Percentiles rank a stretch among this genome's conserved stretches.
Evolutionary conservation across 2,329 filamentous ascomycete species (phyloP).

Genomic region (Sporothrix schenckii): DNA sequence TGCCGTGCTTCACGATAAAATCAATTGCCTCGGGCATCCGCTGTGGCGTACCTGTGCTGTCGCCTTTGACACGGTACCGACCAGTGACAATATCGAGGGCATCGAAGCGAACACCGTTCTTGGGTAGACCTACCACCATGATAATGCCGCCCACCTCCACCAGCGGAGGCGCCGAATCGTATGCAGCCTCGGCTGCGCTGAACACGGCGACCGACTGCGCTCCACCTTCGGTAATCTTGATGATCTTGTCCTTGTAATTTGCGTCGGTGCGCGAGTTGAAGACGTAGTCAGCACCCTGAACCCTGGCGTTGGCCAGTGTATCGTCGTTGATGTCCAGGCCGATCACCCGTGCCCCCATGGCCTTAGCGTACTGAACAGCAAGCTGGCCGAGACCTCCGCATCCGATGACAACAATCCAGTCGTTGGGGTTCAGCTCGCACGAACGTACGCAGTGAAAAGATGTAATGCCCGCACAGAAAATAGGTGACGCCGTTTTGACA

Average conservation of each 20-base stretch:
- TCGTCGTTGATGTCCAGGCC: constrained; percentile 50
- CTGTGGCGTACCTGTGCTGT: constrained; percentile 48
- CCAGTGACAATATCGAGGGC: constrained; percentile 46
- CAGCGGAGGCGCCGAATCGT: constrained; percentile 22
- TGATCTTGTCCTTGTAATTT: constrained; percentile 46
- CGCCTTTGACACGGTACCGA: constrained; percentile 48
- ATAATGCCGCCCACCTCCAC: constrained; percentile 43
- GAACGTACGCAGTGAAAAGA: constrained; percentile 46
- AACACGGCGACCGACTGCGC: constrained; percentile 49
- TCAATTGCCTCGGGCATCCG: constrained; percentile 49
- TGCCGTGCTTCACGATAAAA: constrained; percentile 48
- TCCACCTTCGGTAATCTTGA: constrained; percentile 48
- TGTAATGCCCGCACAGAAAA: constrained; percentile 56
- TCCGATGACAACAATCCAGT: constrained; percentile 49
- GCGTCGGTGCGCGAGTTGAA: constrained; percentile 48
- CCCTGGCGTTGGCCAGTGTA: constrained; percentile 42
- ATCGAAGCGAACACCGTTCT: constrained; percentile 41
- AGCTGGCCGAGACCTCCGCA: constrained; percentile 51
- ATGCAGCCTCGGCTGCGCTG: constrained; percentile 44
- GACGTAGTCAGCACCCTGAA: constrained; percentile 48
- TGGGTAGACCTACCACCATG: constrained; percentile 49
- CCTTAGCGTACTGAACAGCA: constrained; percentile 50
- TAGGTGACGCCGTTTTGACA: constrained; percentile 44
- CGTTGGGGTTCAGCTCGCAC: constrained; percentile 42
- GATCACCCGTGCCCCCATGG: constrained; percentile 49